Evolutionary conservation across 1,284 basidiomycete genomes (phyloP), one percentile per base, ranked within the genome.

Genomic region (Ustilago sp.): DNA sequence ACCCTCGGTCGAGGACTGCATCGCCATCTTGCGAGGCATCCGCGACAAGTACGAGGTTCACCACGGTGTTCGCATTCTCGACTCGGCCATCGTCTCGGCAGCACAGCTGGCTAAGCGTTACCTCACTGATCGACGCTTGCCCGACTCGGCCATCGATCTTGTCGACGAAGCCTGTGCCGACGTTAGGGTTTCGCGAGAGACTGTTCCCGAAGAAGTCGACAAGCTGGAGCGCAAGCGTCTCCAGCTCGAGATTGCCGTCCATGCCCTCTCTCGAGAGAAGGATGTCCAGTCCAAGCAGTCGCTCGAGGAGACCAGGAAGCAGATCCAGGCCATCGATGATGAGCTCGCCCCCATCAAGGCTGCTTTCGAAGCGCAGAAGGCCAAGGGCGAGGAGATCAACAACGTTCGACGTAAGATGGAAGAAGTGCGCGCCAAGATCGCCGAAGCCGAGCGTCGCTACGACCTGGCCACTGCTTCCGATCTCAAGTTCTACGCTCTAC

Each of bases 21-120:
- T 98, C 87, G 93, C 91, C 79, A 99, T 97, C 79, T 89, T 99
- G 55, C 92, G 96, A 80, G 94, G 94, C 81, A 92, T 95, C 81
- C 89, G 93, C 57, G 93, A 94, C 85, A 93, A 91, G 80, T 90
- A 90, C 87, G 89, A 89, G 78, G 80, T 91, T 89, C 83, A 86
- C 65, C 86, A 86, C 67, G 85, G 84, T 50, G 91, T 93, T 5
- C 78, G 93, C 65, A 98, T 99, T 81, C 89, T 93, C 79, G 97
- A 99, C 83, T 90, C 91, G 7, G 92, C 96, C 1, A 89, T 99
- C 61, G 95, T 98, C 75, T 89, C 92, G 31, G 95, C 96, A 4
- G 95, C 95, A 0, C 93, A 92, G 35, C 90, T 99, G 63, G 95
- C 97, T 9, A 93, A 95, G 87, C 94, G 97, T 54, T 99, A 99